Conservation (phyloP, 2,329 filamentous ascomycete genomes). For the Plenodomus biglobosus region DNA sequence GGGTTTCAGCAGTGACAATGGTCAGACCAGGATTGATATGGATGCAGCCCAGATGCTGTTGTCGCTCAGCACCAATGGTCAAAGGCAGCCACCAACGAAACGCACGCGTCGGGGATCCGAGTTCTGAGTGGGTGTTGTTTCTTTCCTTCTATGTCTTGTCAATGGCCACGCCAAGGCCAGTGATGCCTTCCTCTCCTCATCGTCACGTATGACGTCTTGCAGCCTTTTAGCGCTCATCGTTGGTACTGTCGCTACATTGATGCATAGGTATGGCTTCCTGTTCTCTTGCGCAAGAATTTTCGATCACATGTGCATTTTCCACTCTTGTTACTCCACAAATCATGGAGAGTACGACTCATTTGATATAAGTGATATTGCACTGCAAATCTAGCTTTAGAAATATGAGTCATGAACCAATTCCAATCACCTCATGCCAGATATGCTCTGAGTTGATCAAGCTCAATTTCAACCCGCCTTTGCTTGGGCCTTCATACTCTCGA, state of each 20-base stretch:
- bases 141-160: conserved; percentile 1
- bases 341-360: neutral
- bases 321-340: too few relatives aligned
- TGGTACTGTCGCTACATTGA: conserved; percentile 10
- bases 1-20: conserved; percentile 5
- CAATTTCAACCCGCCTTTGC: conserved; percentile 20
- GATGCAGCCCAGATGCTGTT: conserved; percentile 43
- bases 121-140: conserved; percentile 8
- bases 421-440: neutral
- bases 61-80: conserved; percentile 30
- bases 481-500: conserved; percentile 32
- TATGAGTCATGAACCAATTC: conserved; percentile 2
- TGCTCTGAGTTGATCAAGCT: neutral
- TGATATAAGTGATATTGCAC: neutral
- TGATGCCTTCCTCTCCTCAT: conserved; percentile 12
- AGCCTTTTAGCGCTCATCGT: conserved; percentile 16
- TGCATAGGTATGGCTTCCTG: conserved; percentile 6
- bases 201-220: conserved; percentile 6
- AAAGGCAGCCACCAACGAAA: conserved; percentile 24
- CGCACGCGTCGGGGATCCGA: conserved; percentile 35
- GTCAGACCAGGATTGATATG: conserved; percentile 25
- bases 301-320: too few relatives aligned
- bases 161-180: conserved; percentile 3
- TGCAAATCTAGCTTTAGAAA: neutral
- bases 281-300: conserved; percentile 1